Conservation (phyloP, 306 rosid genomes). For the Castanospermum australe region DNA sequence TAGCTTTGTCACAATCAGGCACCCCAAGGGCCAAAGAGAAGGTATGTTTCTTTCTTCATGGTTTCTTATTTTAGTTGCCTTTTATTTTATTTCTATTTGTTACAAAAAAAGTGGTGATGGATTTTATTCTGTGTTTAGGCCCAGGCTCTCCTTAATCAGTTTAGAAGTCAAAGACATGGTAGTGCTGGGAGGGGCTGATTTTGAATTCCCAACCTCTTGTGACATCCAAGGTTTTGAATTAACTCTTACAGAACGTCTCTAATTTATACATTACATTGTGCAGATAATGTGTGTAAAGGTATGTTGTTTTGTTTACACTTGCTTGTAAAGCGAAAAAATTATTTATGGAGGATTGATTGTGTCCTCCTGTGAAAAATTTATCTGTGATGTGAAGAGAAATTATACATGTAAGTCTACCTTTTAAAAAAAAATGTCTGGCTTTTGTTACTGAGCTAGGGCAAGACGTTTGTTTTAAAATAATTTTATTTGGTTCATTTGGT, state of each 20-base stretch:
- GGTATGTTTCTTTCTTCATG: conserved; percentile 40
- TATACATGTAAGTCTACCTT: conserved; percentile 22
- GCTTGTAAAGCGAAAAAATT: conserved; percentile 34
- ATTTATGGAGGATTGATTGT: conserved; percentile 33
- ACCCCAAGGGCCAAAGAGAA: conserved; percentile 88
- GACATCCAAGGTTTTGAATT: conserved; percentile 35
- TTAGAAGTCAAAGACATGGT: conserved; percentile 82
- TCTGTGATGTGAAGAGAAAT: conserved; percentile 20
- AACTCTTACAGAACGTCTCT: conserved; percentile 28
- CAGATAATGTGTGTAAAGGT: conserved; percentile 45
- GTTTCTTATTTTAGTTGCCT: conserved; percentile 5
- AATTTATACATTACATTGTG: conserved; percentile 28
- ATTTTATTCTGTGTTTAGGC: conserved; percentile 54
- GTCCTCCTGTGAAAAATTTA: conserved; percentile 35
- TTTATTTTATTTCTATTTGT: not conserved
- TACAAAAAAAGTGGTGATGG: not conserved
- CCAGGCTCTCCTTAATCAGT: conserved; percentile 70
- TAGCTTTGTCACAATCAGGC: conserved; percentile 68
- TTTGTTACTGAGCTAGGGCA: conserved; percentile 11
- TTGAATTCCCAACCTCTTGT: not conserved
- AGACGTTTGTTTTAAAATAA: not conserved
- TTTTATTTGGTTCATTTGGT: not conserved
- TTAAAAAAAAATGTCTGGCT: not conserved
- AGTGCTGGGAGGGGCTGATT: conserved; percentile 72
- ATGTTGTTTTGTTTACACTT: conserved; percentile 26